phyloP scores from a whole-genome alignment of 2,329 filamentous ascomycete genomes.

The Furcasterigmium sp. region DNA sequence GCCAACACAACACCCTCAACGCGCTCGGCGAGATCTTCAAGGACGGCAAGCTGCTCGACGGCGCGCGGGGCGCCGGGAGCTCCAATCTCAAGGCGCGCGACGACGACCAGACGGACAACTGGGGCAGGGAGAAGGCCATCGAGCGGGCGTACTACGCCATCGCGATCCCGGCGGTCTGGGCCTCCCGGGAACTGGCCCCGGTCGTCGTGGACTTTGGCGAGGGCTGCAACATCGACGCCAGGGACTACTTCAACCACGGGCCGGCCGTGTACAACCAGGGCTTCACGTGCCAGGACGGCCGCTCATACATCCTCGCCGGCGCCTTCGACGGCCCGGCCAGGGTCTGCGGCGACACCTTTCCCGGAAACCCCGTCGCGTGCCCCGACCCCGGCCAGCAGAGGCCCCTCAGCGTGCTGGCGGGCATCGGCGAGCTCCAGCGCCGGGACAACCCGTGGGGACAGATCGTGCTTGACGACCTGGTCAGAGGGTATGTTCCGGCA shows the following conservation, averaged over 20 bases:
- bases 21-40: neutral
- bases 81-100: neutral
- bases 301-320: constrained; percentile 2
- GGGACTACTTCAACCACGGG: constrained; percentile 1
- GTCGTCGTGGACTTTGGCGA: constrained; percentile 6
- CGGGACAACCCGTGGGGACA: neutral
- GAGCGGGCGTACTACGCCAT: constrained; percentile 4
- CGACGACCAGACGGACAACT: neutral
- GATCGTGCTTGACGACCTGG: too few relatives aligned
- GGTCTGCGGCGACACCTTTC: neutral
- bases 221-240: constrained; percentile 5
- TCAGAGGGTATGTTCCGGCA: neutral
- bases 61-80: too few relatives aligned
- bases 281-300: neutral
- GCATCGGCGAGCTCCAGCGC: neutral
- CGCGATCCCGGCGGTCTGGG: constrained; percentile 5
- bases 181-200: constrained; percentile 4
- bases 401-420: neutral
- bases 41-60: constrained; percentile 1
- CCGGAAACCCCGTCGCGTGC: neutral
- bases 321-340: neutral
- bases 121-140: neutral
- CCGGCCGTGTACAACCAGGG: neutral
- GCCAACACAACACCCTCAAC: neutral
- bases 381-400: neutral